A percentile compares a stretch with the other conserved stretches of the same genome.
phyloP scores from a whole-genome alignment of 768 basidiomycete species.

The Leccinum uliginosum region DNA sequence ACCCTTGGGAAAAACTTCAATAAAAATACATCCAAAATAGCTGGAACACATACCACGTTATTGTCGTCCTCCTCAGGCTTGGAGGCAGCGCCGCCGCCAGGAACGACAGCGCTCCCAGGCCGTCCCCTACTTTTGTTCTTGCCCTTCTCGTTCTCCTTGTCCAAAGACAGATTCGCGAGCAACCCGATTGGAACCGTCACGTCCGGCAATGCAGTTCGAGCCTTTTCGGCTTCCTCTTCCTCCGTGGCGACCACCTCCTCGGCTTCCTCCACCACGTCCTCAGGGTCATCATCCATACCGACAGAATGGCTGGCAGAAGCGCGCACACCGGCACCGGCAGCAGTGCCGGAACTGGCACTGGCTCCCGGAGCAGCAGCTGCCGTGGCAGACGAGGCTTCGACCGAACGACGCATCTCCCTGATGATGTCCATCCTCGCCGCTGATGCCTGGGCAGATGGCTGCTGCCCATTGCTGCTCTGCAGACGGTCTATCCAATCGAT shows the following conservation, averaged over 20 bases:
- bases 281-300: slow-evolving; percentile 32
- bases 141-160: slow-evolving; percentile 45
- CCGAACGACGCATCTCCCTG: slow-evolving; percentile 31
- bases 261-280: slow-evolving; percentile 31
- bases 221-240: slow-evolving; percentile 42
- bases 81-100: slow-evolving; percentile 1
- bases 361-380: not conserved
- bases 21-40: not conserved
- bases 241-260: slow-evolving; percentile 29
- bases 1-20: slow-evolving; percentile 42
- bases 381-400: not conserved
- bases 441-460: slow-evolving; percentile 40
- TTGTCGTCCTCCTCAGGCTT: slow-evolving; percentile 54
- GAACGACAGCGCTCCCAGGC: slow-evolving; percentile 18
- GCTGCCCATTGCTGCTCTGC: slow-evolving; percentile 49
- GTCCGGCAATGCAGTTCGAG: slow-evolving; percentile 55
- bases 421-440: slow-evolving; percentile 26
- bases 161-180: slow-evolving; percentile 67
- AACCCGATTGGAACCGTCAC: slow-evolving; percentile 71
- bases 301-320: not conserved
- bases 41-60: slow-evolving; percentile 45
- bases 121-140: slow-evolving; percentile 35
- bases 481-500: slow-evolving; percentile 75
- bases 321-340: not conserved
- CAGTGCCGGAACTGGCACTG: not conserved